Conservation (phyloP, 441 rosid species). For the Capsella rubella region DNA sequence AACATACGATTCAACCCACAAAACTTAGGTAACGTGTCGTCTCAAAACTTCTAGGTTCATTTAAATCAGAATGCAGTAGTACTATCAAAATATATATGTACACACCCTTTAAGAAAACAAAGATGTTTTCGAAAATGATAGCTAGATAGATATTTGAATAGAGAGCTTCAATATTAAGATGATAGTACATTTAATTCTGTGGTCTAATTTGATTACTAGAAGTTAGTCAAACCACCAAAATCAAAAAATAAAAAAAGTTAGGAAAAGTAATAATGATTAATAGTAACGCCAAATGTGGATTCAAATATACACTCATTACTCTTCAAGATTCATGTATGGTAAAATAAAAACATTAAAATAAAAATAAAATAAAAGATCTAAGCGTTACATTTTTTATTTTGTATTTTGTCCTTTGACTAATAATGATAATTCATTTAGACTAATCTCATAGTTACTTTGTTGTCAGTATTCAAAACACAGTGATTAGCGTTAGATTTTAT, state of each 20-base stretch:
- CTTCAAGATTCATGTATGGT: constrained; percentile 44
- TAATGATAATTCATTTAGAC: constrained; percentile 27
- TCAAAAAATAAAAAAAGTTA: not conserved
- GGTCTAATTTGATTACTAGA: constrained; percentile 10
- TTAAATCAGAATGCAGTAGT: constrained; percentile 1
- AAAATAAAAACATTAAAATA: constrained; percentile 30
- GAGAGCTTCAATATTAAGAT: too few relatives aligned
- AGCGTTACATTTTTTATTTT: constrained; percentile 15
- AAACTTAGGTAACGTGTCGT: constrained; percentile 32
- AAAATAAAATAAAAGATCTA: constrained; percentile 3
- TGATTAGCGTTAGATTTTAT: constrained; percentile 42
- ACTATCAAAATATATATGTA: constrained; percentile 1
- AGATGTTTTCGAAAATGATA: constrained; percentile 16
- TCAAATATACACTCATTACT: constrained; percentile 36
- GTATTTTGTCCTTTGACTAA: constrained; percentile 1
- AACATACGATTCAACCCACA: constrained; percentile 11
- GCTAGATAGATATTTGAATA: not conserved
- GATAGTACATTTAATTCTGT: not conserved
- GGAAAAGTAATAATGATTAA: not conserved
- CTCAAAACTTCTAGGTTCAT: constrained; percentile 30
- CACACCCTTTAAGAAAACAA: not conserved
- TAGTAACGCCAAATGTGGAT: constrained; percentile 4
- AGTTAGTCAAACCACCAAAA: constrained; percentile 9
- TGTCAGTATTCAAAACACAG: constrained; percentile 41
- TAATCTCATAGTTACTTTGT: constrained; percentile 26